Conservation (phyloP, 306 rosid species). For the Trifolium dubium region DNA sequence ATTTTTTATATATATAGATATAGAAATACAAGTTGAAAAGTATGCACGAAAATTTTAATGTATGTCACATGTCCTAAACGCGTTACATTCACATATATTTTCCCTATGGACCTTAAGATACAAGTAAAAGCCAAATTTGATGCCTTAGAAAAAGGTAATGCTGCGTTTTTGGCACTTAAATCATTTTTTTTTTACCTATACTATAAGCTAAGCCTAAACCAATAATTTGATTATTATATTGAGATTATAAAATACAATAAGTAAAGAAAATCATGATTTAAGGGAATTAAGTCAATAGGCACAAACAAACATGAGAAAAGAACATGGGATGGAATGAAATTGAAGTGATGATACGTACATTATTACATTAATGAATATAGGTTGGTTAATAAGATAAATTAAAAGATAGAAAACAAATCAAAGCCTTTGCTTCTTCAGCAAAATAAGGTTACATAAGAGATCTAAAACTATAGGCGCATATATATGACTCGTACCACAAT, state of each 20-base stretch:
- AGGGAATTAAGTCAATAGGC: constrained; percentile 40
- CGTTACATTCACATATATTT: constrained; percentile 48
- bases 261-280: constrained; percentile 13
- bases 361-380: constrained; percentile 41
- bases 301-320: constrained; percentile 42
- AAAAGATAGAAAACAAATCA: constrained; percentile 23
- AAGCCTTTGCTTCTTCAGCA: constrained; percentile 66
- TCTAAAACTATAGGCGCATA: constrained; percentile 17
- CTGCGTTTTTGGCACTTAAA: constrained; percentile 69
- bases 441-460: constrained; percentile 39
- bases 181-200: neutral
- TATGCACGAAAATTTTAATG: constrained; percentile 62
- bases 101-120: constrained; percentile 49
- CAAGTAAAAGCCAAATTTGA: constrained; percentile 59
- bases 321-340: constrained; percentile 33
- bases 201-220: neutral
- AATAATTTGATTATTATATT: constrained; percentile 1
- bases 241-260: constrained; percentile 4
- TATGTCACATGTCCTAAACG: constrained; percentile 81
- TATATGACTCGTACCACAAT: constrained; percentile 41
- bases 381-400: constrained; percentile 49
- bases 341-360: constrained; percentile 46
- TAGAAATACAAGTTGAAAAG: constrained; percentile 33
- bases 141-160: constrained; percentile 63
- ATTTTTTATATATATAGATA: constrained; percentile 3